These are phyloP conservation scores for Venturia pyrina DNA, from an alignment of 2,329 filamentous ascomycete species.

Conservation along the genomic window DNA sequence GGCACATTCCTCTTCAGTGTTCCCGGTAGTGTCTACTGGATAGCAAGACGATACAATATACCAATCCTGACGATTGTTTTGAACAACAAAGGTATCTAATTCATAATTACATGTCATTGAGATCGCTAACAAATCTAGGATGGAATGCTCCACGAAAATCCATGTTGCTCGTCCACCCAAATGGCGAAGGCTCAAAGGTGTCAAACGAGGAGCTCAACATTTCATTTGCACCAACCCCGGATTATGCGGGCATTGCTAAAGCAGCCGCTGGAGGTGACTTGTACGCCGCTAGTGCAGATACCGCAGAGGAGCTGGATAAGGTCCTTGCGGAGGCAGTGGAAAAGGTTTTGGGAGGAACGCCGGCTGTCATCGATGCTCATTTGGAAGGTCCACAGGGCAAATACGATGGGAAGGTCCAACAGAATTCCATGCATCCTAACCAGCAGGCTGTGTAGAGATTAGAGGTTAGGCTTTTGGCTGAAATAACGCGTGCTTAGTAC, in stretches of 20 bases:
- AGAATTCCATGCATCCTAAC: background rate
- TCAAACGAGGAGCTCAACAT: constrained; percentile 58
- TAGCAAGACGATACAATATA: constrained; percentile 54
- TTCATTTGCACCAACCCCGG: constrained; percentile 53
- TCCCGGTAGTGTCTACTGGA: constrained; percentile 59
- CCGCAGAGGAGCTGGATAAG: constrained; percentile 43
- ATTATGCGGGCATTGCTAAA: constrained; percentile 58
- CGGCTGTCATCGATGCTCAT: constrained; percentile 50
- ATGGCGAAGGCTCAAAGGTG: constrained; percentile 51
- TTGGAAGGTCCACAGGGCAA: constrained; percentile 5
- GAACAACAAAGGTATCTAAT: constrained; percentile 50
- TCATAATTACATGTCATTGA: background rate
- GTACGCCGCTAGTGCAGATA: constrained; percentile 51
- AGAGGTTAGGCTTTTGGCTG: background rate
- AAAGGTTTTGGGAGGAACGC: constrained; percentile 45
- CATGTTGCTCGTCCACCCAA: constrained; percentile 54
- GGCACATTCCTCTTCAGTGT: constrained; percentile 58
- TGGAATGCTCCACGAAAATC: constrained; percentile 58
- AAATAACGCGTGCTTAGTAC: background rate
- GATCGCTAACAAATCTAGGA: background rate
- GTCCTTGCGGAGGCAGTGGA: constrained; percentile 49
- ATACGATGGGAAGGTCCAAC: background rate
- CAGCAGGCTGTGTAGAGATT: background rate
- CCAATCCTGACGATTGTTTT: constrained; percentile 57
- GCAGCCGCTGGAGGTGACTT: constrained; percentile 52